These are phyloP conservation scores for Agarophyton chilense DNA, from an alignment of 23 red algal species.

Conservation along the genomic window DNA sequence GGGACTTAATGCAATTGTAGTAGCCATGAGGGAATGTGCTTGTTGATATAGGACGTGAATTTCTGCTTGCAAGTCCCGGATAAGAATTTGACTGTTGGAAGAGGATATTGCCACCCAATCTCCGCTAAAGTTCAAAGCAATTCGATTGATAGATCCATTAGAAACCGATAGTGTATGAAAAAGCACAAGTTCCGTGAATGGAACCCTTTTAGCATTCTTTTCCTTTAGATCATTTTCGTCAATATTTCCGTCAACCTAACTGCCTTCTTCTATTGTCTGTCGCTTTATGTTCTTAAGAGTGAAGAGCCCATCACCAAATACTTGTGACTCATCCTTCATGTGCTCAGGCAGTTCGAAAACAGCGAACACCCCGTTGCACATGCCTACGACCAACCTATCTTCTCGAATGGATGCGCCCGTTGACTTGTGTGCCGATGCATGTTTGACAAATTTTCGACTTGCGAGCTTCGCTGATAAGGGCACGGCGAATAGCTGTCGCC, in stretches of 20 bases:
- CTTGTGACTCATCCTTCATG: constrained; percentile 57
- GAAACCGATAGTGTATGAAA: constrained; percentile 79
- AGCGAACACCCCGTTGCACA: constrained; percentile 84
- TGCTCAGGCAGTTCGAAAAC: constrained; percentile 77
- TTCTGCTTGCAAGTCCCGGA: constrained; percentile 98
- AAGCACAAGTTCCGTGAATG: constrained; percentile 58
- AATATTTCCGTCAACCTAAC: neutral
- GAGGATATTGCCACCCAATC: constrained; percentile 92
- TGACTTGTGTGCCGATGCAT: constrained; percentile 20
- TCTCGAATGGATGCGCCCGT: constrained; percentile 46
- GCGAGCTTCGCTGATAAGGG: constrained; percentile 58
- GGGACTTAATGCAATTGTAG: constrained; percentile 77
- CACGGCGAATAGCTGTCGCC: constrained; percentile 13
- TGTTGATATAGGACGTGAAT: constrained; percentile 97
- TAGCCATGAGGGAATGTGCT: constrained; percentile 75
- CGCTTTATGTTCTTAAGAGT: constrained; percentile 13
- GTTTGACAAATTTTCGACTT: constrained; percentile 82
- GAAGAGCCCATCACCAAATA: constrained; percentile 71
- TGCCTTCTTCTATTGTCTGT: neutral
- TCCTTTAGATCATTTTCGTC: constrained; percentile 9
- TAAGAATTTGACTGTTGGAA: constrained; percentile 68
- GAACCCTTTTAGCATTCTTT: neutral
- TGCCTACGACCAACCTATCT: constrained; percentile 61
- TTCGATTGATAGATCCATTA: constrained; percentile 39
- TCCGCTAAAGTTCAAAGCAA: constrained; percentile 70